phyloP scores from a whole-genome alignment of 78 protist genomes.

The Isochrysis galbana region DNA sequence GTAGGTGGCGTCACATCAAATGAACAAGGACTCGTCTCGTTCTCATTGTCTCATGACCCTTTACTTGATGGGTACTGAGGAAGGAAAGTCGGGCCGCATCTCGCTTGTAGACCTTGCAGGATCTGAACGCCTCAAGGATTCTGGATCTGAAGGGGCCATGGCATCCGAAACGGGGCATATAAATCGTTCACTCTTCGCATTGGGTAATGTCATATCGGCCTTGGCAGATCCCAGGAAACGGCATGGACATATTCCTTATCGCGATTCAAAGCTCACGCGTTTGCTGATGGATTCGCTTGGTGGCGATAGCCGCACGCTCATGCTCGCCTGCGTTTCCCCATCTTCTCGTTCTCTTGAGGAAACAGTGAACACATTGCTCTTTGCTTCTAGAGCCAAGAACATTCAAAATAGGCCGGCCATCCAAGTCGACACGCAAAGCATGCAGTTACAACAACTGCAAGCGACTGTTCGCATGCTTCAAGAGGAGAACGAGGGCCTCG shows the following conservation, averaged over 20 bases:
- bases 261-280: conserved; percentile 67
- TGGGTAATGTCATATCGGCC: conserved; percentile 58
- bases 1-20: conserved; percentile 20
- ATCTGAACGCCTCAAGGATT: conserved; percentile 39
- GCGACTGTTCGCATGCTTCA: neutral
- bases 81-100: neutral
- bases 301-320: conserved; percentile 46
- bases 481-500: neutral
- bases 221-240: conserved; percentile 8
- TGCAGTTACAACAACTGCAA: neutral
- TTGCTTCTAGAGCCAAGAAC: conserved; percentile 47
- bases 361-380: conserved; percentile 48
- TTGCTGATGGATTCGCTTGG: conserved; percentile 62
- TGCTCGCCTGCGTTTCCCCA: conserved; percentile 45
- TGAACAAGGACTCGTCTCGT: conserved; percentile 53
- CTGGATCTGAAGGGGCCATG: neutral
- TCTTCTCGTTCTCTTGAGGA: conserved; percentile 17
- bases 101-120: conserved; percentile 67
- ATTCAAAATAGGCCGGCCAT: conserved; percentile 48
- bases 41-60: conserved; percentile 36
- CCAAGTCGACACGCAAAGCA: neutral
- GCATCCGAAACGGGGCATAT: conserved; percentile 49
- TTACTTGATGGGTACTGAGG: neutral
- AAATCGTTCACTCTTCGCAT: conserved; percentile 54
- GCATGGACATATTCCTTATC: conserved; percentile 61